Conservation (phyloP, 2,329 filamentous ascomycete species). For the Diaporthe vaccinii region DNA sequence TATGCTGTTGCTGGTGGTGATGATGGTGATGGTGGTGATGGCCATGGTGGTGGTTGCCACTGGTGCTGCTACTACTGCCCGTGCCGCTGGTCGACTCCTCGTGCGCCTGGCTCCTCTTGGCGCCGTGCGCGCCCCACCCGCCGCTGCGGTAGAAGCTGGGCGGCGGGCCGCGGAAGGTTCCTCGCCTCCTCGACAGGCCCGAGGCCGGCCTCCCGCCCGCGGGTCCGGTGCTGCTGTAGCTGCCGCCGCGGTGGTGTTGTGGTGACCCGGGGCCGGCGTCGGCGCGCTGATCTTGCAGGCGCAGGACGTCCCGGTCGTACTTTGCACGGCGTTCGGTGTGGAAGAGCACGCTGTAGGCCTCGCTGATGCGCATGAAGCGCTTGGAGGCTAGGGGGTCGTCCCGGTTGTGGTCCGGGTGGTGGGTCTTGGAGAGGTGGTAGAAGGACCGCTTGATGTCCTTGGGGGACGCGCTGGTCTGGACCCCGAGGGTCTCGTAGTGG, state of each 20-base stretch:
- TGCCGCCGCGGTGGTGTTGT: conserved; percentile 46
- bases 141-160: conserved; percentile 89
- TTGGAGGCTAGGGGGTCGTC: conserved; percentile 77
- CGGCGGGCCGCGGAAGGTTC: conserved; percentile 86
- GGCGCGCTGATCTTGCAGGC: conserved; percentile 51
- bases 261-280: conserved; percentile 45
- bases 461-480: conserved; percentile 77
- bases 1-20: neutral
- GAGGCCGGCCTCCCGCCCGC: conserved; percentile 83
- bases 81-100: conserved; percentile 55
- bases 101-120: conserved; percentile 70
- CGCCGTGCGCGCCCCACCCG: conserved; percentile 78
- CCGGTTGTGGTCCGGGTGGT: conserved; percentile 94
- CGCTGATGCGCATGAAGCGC: conserved; percentile 86
- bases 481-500: conserved; percentile 85
- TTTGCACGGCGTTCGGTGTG: conserved; percentile 78
- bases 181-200: conserved; percentile 82
- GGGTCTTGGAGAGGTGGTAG: conserved; percentile 89
- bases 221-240: conserved; percentile 69
- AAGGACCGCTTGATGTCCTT: conserved; percentile 69
- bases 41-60: conserved; percentile 42
- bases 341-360: conserved; percentile 85
- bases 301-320: conserved; percentile 82
- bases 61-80: conserved; percentile 14
- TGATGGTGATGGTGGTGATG: neutral